phyloP scores from a whole-genome alignment of 495 filamentous ascomycete species.

The Trypethelium eluteriae region DNA sequence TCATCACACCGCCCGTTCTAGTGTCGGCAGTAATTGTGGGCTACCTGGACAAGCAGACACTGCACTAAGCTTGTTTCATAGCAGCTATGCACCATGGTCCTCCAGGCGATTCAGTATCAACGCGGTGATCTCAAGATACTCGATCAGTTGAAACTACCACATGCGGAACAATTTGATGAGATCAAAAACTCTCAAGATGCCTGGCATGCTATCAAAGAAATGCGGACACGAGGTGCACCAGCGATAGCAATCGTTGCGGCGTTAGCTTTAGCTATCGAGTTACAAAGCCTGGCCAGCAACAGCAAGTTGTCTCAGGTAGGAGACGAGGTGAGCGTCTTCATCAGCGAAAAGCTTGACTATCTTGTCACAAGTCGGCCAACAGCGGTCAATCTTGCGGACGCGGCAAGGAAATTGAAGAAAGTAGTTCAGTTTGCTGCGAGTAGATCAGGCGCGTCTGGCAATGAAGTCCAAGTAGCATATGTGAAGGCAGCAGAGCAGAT shows the following conservation, averaged over 20 bases:
- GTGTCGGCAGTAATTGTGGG: not conserved
- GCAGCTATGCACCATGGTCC: constrained; percentile 46
- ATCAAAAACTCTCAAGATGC: constrained; percentile 71
- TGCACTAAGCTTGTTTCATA: not conserved
- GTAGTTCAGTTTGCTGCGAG: constrained; percentile 41
- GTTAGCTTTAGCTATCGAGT: constrained; percentile 71
- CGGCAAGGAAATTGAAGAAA: constrained; percentile 66
- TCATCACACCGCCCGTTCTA: constrained; percentile 1
- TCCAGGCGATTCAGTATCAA: constrained; percentile 83
- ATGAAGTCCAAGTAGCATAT: constrained; percentile 54
- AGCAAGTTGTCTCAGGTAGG: constrained; percentile 36
- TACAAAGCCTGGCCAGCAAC: constrained; percentile 36
- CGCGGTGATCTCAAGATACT: constrained; percentile 73
- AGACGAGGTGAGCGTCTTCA: constrained; percentile 57
- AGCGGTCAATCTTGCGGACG: constrained; percentile 89
- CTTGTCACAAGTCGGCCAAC: constrained; percentile 82
- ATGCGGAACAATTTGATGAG: constrained; percentile 69
- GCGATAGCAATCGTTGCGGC: constrained; percentile 97
- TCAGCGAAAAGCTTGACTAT: constrained; percentile 68
- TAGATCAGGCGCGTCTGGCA: constrained; percentile 36
- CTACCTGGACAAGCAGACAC: not conserved
- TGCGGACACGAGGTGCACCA: constrained; percentile 89
- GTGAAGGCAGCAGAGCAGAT: constrained; percentile 75
- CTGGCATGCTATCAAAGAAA: constrained; percentile 85
- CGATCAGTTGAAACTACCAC: constrained; percentile 85